Evolutionary conservation across 23 red algal genomes (phyloP), one percentile per base, ranked within the genome.

Genomic region (Chondrus crispus): DNA sequence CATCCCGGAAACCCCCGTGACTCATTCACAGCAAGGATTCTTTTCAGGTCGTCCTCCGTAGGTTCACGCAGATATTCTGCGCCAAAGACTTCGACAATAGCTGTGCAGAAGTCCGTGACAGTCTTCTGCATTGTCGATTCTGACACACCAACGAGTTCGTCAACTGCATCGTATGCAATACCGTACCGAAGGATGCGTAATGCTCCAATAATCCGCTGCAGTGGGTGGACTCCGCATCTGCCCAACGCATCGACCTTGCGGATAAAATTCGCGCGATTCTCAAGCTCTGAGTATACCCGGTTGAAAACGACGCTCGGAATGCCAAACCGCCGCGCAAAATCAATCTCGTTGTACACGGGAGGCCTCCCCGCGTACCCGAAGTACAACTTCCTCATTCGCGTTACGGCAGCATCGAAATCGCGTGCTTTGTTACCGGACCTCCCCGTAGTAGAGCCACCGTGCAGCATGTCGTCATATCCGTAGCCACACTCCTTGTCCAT

Each of bases 21-120:
- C 4, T 18, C 50, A 46, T 80, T 91, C 10, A 44, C 38, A n/a
- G 16, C 36, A 46, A 80, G 20, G 3, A 91, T 91, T 29, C 71
- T 46, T 14, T n/a, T 30, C 11, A 91, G 2, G 46, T 91, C 73
- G 9, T n/a, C 2, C n/a, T 80, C 72, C 19, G 20, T 77, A 24
- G 72, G 53, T 0, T 40, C 87, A 30, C 87, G 70, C 5, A 91
- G 33, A 37, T 80, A 81, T 1, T 87, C 83, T 40, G 37, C 46
- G 12, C 83, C 83, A 48, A 87, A 87, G 39, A 36, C 30, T 45
- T 76, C 26, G 12, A 76, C 1, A 1, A 76, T 22, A 24, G 38
- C 2, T 28, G 54, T 68, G 29, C 69, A 88, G 36, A 55, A 41
- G 60, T 32, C 26, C 60, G 26, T 66, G 26, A 2, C 60, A 66